Conservation (phyloP, 176 grass and related monocot genomes). For the Bothriochloa decipiens region DNA sequence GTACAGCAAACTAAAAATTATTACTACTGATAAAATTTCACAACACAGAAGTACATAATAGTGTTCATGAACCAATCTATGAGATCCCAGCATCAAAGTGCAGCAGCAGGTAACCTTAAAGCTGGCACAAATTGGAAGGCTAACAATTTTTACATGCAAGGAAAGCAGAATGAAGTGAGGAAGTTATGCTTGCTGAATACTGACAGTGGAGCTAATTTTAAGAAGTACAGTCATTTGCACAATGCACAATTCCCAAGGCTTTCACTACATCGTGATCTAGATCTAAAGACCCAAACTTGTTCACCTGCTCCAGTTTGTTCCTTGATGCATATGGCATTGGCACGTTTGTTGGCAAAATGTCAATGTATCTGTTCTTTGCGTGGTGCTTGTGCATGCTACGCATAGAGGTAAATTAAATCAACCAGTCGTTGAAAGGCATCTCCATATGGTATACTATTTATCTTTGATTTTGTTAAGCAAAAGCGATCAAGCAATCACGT, state of each 20-base stretch:
- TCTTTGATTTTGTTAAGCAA: slow-evolving; percentile 36
- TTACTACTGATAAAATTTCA: slow-evolving; percentile 15
- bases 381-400: slow-evolving; percentile 40
- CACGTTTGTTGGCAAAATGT: slow-evolving; percentile 51
- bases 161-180: slow-evolving; percentile 23
- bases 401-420: slow-evolving; percentile 20
- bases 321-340: slow-evolving; percentile 36
- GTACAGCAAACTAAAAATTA: neutral
- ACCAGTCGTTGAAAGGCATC: slow-evolving; percentile 50
- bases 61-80: slow-evolving; percentile 8
- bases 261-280: slow-evolving; percentile 48
- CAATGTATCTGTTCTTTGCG: slow-evolving; percentile 24
- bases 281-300: slow-evolving; percentile 52
- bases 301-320: slow-evolving; percentile 31
- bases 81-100: neutral
- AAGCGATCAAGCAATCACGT: slow-evolving; percentile 54
- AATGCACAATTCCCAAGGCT: slow-evolving; percentile 42
- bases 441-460: neutral
- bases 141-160: slow-evolving; percentile 29
- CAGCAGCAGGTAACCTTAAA: slow-evolving; percentile 17
- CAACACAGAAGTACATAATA: neutral
- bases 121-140: slow-evolving; percentile 25
- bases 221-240: slow-evolving; percentile 43
- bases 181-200: slow-evolving; percentile 16
- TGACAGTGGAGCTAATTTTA: neutral